phyloP scores from a whole-genome alignment of 306 rosid species.

The Adenanthera pavonina region DNA sequence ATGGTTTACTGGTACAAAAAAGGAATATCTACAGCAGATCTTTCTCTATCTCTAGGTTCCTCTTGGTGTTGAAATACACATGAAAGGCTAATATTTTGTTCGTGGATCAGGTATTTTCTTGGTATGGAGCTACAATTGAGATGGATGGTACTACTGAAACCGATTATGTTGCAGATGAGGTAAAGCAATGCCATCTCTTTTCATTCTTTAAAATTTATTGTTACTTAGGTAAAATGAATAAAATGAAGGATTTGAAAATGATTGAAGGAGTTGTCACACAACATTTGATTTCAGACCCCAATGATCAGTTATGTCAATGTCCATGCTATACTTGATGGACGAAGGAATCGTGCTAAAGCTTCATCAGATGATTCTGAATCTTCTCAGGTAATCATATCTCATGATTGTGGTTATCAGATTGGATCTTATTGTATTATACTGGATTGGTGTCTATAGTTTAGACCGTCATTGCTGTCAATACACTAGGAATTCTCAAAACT shows the following conservation, averaged over 20 bases:
- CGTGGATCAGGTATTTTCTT: slow-evolving; percentile 73
- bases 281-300: slow-evolving; percentile 69
- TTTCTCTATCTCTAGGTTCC: neutral
- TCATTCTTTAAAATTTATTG: neutral
- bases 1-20: neutral
- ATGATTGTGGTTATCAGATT: neutral
- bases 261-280: slow-evolving; percentile 26
- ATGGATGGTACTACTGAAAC: slow-evolving; percentile 90
- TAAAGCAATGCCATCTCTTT: slow-evolving; percentile 28
- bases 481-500: neutral
- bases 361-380: slow-evolving; percentile 64
- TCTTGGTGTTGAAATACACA: neutral
- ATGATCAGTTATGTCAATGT: slow-evolving; percentile 94
- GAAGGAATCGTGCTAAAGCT: slow-evolving; percentile 85
- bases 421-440: slow-evolving; percentile 3
- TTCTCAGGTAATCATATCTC: slow-evolving; percentile 55
- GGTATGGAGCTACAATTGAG: slow-evolving; percentile 95
- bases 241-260: neutral
- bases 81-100: neutral
- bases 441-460: neutral
- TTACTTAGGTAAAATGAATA: neutral
- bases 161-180: slow-evolving; percentile 95
- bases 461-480: neutral
- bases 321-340: slow-evolving; percentile 81
- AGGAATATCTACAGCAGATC: neutral